Evolutionary conservation across 805 yeast genomes (phyloP), one percentile per base, ranked within the genome.

Genomic region (Kluyveromyces lactis): DNA sequence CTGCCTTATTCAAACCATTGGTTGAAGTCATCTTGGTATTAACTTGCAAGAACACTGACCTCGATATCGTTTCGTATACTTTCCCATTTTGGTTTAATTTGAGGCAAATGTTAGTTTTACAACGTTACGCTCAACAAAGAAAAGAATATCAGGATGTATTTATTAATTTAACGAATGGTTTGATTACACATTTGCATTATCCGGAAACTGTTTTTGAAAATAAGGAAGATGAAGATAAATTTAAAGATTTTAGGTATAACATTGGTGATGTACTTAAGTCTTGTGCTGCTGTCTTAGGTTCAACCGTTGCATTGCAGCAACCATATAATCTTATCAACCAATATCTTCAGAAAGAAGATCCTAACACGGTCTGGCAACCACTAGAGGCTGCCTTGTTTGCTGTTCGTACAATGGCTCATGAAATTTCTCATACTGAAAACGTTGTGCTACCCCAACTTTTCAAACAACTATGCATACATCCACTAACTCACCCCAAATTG

Each of bases 241-340:
- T 92, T 59, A 79, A 85, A 53, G 94, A 86, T 43, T 92, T 90
- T 63, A 73, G 99, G 53, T 92, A 92, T 62, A 95, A 86, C 41
- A 85, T 92, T 84, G 97, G 97, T 28, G 97, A 92, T 58, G 95
- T 90, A n/a, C 66, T 92, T 45, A 94, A 94, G 56, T 95, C 87
- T 56, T 87, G 97, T 66, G 85, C 97, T 50, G 84, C 85, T 1
- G 90, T 92, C 3, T 78, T 86, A 31, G 97, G 97, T 1, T 70
- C 94, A 2, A 63, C 73, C 8, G 66, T 62, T 30, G 86, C 95
- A 0, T 67, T 92, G 26, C 60, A 64, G 17, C 79, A 84, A 39
- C 95, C 96, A 15, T 81, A 78, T 50, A 63, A 65, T 26, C 73
- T 71, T 50, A 73, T 87, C 36, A 75, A 74, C 48, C 38, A 48